Base-by-base conservation (phyloP, 805 yeast species). In the Starmerella sirachaensis region DNA sequence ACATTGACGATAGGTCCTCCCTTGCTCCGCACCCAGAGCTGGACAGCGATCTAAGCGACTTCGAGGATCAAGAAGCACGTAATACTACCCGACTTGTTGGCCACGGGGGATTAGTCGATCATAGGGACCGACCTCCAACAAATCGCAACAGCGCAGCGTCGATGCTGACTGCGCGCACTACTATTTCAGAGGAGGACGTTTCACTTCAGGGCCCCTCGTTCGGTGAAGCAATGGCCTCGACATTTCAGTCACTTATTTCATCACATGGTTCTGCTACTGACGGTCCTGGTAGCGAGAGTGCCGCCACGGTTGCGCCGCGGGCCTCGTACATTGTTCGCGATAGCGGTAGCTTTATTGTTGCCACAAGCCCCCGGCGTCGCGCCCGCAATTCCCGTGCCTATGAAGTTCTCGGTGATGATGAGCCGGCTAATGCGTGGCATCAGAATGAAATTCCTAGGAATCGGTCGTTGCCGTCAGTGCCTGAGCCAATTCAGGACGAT, bases 41-140 rank as follows among this genome's bases (percentile, higher is more conserved):
- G 9, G 49, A 45, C 18, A 42, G 46, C 31, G 49, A 45, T 14
- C 39, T 45, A 5, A 38, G 43, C 24, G 49, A 45, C 16, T 24
- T 40, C 23, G 35, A 40, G 11, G 29, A 10, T 9, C 17, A 30
- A 8, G 25, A n/a, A 6, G 18, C 16, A 10, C 6, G 19, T 7
- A 13, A 7, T 21, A 7, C 11, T 21, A 11, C 7, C 7, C 10
- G 24, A 21, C 10, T 21, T 8, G 24, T 11, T 11, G 24, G 10
- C 7, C 24, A 21, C 10, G 10, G 24, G 24, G 24, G 11, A 11
- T 7, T 21, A 7, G 24, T 21, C 11, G 24, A 21, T 7, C 24
- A 21, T 21, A 21, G 10, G 10, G 11, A 8, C 24, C 24, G 11
- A 8, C 10, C 24, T 11, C 24, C 24, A 8, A 11, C 7, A 21